Base-by-base conservation (phyloP, 805 yeast genomes). In the Spathaspora arborariae region DNA sequence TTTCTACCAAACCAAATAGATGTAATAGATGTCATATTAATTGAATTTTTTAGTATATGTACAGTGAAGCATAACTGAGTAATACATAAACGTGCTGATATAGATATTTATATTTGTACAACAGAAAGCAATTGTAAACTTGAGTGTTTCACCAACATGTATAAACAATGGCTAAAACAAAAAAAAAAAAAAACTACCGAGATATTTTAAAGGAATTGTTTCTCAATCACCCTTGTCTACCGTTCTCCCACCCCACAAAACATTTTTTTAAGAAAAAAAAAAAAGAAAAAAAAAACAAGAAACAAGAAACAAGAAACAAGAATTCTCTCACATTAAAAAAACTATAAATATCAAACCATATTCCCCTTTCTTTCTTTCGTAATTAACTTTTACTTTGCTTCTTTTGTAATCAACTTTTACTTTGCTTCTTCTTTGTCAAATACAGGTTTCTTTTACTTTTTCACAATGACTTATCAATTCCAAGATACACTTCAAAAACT, bases 401-500 rank as follows among this genome's bases (percentile, higher is more conserved):
- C n/a, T n/a, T n/a, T n/a, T n/a, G n/a, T 24, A 8, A 2, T 24
- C 3, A 24, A 24, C 8, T 13, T 24, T 24, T 24, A 24, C 10
- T 24, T 5, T 5, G 27, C 11, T 24, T 24, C 27, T 13, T 24
- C 27, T 24, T 24, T 24, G 27, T 9, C 24, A 22, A 22, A 6
- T 8, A 6, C 8, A 6, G 10, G 27, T 24, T 24, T 24, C 5
- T 24, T 5, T 24, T 30, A 13, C 18, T 30, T n/a, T 30, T 13
- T 3, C 35, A 30, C n/a, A 30, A 30, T 30, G 35, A 81, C 94
- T 1, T 87, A 75, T 59, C 78, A 79, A 42, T 70, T 68, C 60
- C 96, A 87, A 62, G 75, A 72, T 40, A 62, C 72, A 45, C 69
- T 87, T 35, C 62, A 75, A 47, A 84, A 81, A 61, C 74, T 90